phyloP scores from a whole-genome alignment of 306 rosid genomes.

The Parietaria judaica region DNA sequence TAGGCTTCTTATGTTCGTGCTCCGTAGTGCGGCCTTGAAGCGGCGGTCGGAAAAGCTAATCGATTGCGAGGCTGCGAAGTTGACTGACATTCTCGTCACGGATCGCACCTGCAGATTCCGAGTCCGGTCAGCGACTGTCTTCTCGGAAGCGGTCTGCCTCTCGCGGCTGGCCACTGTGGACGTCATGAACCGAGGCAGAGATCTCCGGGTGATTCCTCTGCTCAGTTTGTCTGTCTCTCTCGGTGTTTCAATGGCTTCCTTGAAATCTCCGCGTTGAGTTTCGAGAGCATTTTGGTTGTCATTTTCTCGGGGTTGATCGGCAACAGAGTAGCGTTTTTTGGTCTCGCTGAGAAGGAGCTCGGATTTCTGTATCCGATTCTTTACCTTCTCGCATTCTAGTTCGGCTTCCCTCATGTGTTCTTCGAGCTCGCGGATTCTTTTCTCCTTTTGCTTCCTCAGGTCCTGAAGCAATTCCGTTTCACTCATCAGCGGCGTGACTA shows the following conservation, averaged over 20 bases:
- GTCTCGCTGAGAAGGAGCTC: conserved; percentile 41
- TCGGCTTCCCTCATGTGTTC: conserved; percentile 66
- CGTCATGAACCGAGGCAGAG: conserved; percentile 88
- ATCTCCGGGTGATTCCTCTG: conserved; percentile 30
- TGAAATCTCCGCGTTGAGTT: conserved; percentile 33
- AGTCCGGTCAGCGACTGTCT: conserved; percentile 30
- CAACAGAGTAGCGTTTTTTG: conserved; percentile 32
- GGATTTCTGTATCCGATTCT: conserved; percentile 42
- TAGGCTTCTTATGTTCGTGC: conserved; percentile 41
- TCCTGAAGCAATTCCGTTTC: conserved; percentile 36
- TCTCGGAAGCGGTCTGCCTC: conserved; percentile 56
- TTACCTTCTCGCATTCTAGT: conserved; percentile 39
- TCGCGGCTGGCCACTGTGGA: conserved; percentile 91
- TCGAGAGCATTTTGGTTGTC: conserved; percentile 18
- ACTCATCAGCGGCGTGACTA: background rate
- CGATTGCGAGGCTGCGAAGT: conserved; percentile 70
- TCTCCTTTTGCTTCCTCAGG: conserved; percentile 63
- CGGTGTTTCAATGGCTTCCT: conserved; percentile 38
- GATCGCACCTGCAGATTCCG: conserved; percentile 36
- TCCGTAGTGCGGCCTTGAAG: conserved; percentile 43
- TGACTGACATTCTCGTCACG: conserved; percentile 48
- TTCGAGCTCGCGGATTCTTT: conserved; percentile 50
- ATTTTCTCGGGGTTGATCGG: conserved; percentile 28
- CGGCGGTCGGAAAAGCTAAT: conserved; percentile 52
- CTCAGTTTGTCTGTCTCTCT: conserved; percentile 26